Conservation (phyloP, 306 rosid species). For the Trifolium fragiferum region DNA sequence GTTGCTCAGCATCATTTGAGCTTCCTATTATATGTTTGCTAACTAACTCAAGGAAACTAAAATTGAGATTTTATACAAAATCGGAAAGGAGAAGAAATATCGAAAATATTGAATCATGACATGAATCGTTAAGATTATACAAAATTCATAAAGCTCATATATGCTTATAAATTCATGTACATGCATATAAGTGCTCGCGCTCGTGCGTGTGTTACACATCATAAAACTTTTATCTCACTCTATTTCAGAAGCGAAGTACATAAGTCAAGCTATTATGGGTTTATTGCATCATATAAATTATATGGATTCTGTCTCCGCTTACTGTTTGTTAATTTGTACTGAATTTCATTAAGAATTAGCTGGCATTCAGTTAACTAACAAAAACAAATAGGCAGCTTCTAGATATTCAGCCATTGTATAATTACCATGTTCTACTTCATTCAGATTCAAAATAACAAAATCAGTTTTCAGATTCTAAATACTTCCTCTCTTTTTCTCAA, state of each 20-base stretch:
- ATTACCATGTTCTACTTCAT: background rate
- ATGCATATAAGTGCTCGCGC: too few relatives aligned
- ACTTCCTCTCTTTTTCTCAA: conserved; percentile 3
- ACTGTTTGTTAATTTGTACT: background rate
- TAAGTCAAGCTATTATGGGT: too few relatives aligned
- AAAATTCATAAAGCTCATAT: background rate
- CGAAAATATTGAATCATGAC: background rate
- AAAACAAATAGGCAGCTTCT: background rate
- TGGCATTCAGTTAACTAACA: background rate
- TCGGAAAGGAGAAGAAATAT: background rate
- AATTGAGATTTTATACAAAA: background rate
- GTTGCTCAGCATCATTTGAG: background rate
- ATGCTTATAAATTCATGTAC: background rate
- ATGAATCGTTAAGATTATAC: background rate
- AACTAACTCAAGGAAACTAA: background rate
- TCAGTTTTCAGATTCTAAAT: background rate
- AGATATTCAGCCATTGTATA: background rate
- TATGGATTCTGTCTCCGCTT: background rate
- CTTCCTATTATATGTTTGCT: background rate
- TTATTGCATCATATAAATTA: background rate
- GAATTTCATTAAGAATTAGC: background rate
- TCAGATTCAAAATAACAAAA: background rate
- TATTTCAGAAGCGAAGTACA: too few relatives aligned
- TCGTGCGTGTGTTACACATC: background rate
- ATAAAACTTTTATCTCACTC: background rate